phyloP scores from a whole-genome alignment of 805 yeast species.

The Barnettozyma siamensis region DNA sequence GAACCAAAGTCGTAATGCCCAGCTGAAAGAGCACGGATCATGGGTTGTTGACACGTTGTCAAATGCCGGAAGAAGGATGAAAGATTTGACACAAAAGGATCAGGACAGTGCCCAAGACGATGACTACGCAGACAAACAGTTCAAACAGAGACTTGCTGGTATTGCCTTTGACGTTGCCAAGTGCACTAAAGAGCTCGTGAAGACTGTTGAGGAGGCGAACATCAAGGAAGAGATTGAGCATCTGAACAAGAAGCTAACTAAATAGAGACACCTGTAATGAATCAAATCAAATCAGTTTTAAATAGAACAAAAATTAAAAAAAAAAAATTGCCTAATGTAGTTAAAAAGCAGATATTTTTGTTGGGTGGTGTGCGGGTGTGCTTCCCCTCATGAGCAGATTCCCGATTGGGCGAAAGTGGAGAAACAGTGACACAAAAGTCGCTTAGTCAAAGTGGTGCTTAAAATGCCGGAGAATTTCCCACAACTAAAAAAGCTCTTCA shows the following conservation, averaged over 20 bases:
- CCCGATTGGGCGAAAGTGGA: constrained; percentile 4
- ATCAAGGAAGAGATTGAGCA: constrained; percentile 80
- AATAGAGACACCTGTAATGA: constrained; percentile 1
- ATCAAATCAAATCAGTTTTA: background rate
- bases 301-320: too few species aligned
- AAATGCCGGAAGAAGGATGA: constrained; percentile 84
- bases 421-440: constrained; percentile 6
- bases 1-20: constrained; percentile 81
- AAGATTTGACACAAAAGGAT: constrained; percentile 43
- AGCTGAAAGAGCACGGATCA: constrained; percentile 81
- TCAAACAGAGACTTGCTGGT: constrained; percentile 92
- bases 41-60: constrained; percentile 85
- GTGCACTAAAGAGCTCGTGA: constrained; percentile 91
- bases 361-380: background rate
- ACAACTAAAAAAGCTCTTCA: background rate
- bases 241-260: constrained; percentile 52
- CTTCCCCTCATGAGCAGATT: constrained; percentile 2
- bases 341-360: background rate
- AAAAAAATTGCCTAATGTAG: too few species aligned
- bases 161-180: constrained; percentile 95
- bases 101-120: constrained; percentile 38
- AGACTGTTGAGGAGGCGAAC: constrained; percentile 93
- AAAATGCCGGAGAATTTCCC: background rate
- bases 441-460: constrained; percentile 11
- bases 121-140: constrained; percentile 79